These are phyloP conservation scores for Populus ilicifolia DNA, from an alignment of 345 rosid genomes.

Conservation along the genomic window DNA sequence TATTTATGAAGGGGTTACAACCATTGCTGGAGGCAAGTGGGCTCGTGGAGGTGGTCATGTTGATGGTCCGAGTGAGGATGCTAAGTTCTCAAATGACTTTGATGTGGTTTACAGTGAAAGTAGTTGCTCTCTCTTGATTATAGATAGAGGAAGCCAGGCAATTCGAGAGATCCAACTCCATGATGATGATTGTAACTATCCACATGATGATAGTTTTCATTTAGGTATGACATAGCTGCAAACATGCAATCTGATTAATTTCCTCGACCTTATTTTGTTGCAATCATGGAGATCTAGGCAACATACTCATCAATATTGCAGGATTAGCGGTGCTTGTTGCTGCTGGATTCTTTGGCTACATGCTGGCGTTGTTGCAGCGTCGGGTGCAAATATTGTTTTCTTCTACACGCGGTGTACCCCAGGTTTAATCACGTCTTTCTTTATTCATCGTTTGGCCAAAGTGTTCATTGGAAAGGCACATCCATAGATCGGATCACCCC, in stretches of 20 bases:
- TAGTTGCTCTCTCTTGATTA: conserved; percentile 76
- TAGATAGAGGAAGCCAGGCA: conserved; percentile 86
- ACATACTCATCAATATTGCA: conserved; percentile 20
- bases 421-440: neutral
- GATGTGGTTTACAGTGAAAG: conserved; percentile 68
- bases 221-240: conserved; percentile 44
- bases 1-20: conserved; percentile 62
- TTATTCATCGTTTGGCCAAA: no score
- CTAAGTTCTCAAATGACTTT: conserved; percentile 80
- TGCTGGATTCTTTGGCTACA: conserved; percentile 79
- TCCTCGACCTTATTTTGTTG: neutral
- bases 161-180: conserved; percentile 84
- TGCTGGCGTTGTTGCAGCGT: conserved; percentile 80
- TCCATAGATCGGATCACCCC: no score
- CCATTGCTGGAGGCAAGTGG: conserved; percentile 86
- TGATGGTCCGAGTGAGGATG: conserved; percentile 78
- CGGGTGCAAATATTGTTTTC: conserved; percentile 61
- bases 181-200: conserved; percentile 62
- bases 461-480: no score
- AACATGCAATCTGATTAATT: neutral
- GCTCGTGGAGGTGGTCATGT: conserved; percentile 61
- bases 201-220: conserved; percentile 52
- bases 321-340: conserved; percentile 74
- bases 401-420: conserved; percentile 33
- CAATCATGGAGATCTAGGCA: conserved; percentile 3